Conservation (phyloP, 352 stramenopile genomes). For the Halophytophthora batemanensis region DNA sequence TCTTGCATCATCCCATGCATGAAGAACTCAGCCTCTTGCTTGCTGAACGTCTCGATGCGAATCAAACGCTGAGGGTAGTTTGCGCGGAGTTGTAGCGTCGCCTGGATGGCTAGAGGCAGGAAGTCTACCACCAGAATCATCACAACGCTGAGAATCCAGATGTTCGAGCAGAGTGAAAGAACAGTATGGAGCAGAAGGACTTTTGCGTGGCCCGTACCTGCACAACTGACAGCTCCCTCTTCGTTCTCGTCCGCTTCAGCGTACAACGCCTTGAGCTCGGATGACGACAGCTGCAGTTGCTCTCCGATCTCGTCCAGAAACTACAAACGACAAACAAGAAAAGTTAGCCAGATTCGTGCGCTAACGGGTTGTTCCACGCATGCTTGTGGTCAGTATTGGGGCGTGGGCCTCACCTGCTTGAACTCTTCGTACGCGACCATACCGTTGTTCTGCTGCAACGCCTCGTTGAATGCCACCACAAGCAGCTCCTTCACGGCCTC, state of each 20-base stretch:
- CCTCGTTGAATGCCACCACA: conserved; percentile 38
- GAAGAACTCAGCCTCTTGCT: conserved; percentile 46
- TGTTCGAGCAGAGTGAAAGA: neutral
- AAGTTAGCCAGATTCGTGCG: no score
- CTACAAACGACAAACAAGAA: conserved; percentile 13
- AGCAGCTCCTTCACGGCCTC: conserved; percentile 57
- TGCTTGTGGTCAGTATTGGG: neutral
- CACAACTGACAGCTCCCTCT: conserved; percentile 41
- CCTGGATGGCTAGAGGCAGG: conserved; percentile 45
- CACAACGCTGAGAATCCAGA: neutral
- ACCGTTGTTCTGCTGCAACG: conserved; percentile 35
- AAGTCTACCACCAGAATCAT: conserved; percentile 31
- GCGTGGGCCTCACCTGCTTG: conserved; percentile 26
- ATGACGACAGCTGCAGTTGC: conserved; percentile 49
- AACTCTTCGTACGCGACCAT: conserved; percentile 43
- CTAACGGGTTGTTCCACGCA: neutral
- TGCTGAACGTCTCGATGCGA: conserved; percentile 39
- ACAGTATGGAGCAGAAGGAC: neutral
- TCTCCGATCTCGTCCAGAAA: conserved; percentile 40
- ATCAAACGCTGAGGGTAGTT: conserved; percentile 44
- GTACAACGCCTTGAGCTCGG: conserved; percentile 54
- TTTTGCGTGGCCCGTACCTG: conserved; percentile 14
- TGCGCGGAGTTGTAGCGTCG: conserved; percentile 37
- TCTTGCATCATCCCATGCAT: conserved; percentile 82
- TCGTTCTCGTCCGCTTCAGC: conserved; percentile 70